These are phyloP conservation scores for Halophytophthora polymorphica DNA, from an alignment of 352 stramenopile genomes.

Conservation along the genomic window DNA sequence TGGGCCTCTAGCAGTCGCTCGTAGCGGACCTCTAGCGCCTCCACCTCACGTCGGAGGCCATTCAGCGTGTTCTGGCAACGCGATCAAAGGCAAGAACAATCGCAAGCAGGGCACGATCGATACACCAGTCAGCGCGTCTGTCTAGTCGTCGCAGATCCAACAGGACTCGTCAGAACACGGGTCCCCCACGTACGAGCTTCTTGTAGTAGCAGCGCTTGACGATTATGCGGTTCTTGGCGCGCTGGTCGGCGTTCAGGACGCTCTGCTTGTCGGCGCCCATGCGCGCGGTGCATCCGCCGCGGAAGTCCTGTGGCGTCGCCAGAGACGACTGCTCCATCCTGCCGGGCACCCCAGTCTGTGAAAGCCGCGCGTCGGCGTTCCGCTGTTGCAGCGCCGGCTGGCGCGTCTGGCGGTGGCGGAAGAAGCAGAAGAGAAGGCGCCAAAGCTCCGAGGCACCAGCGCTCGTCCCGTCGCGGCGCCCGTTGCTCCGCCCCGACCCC, in stretches of 20 bases:
- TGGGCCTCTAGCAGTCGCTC: conserved; percentile 30
- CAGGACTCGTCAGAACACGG: not conserved
- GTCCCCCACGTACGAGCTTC: conserved; percentile 43
- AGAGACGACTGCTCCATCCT: not conserved
- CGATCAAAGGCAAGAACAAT: conserved; percentile 6
- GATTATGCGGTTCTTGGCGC: conserved; percentile 53
- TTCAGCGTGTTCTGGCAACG: conserved; percentile 51
- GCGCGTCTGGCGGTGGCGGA: too few relatives aligned
- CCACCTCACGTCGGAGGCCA: conserved; percentile 45
- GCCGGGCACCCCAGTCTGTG: too few relatives aligned
- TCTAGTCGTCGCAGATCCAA: not conserved
- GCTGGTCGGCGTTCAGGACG: conserved; percentile 30
- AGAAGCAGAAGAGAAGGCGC: too few relatives aligned
- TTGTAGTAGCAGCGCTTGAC: conserved; percentile 79
- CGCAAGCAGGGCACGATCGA: not conserved
- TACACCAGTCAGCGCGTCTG: not conserved
- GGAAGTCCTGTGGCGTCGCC: not conserved
- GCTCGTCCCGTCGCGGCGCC: too few relatives aligned
- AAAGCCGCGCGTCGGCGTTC: too few relatives aligned
- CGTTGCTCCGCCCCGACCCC: too few relatives aligned
- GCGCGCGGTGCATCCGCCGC: conserved; percentile 2
- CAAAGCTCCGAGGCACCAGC: too few relatives aligned
- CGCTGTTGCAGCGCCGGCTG: too few relatives aligned
- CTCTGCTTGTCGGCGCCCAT: conserved; percentile 6
- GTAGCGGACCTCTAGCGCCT: conserved; percentile 42